phyloP scores from a whole-genome alignment of 2,329 filamentous ascomycete genomes.

The Botrytis hyacinthi region DNA sequence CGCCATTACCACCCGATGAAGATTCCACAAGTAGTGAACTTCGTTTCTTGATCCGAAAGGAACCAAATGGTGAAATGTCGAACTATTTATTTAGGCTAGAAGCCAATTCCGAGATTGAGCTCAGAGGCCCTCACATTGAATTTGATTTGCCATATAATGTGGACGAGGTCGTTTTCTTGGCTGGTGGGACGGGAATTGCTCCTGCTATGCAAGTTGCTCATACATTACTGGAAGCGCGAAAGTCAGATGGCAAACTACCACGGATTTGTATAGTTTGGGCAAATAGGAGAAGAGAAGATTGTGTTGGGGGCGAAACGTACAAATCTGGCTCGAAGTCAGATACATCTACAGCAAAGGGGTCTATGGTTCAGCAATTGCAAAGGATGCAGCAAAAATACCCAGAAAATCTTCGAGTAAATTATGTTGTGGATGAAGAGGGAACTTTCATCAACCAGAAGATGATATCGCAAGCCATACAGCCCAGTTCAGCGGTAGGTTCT shows the following conservation, averaged over 20 bases:
- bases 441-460: slow-evolving; percentile 58
- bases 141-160: slow-evolving; percentile 57
- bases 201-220: slow-evolving; percentile 80
- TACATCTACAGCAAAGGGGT: slow-evolving; percentile 22
- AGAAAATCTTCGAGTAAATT: slow-evolving; percentile 61
- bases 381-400: slow-evolving; percentile 58
- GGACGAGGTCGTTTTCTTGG: slow-evolving; percentile 71
- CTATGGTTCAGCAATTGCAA: slow-evolving; percentile 61
- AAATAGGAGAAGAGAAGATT: slow-evolving; percentile 65
- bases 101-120: slow-evolving; percentile 63
- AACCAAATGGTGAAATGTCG: slow-evolving; percentile 81
- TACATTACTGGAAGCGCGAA: slow-evolving; percentile 51
- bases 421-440: slow-evolving; percentile 80
- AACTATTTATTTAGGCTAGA: slow-evolving; percentile 69
- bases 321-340: background rate
- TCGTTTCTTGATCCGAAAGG: slow-evolving; percentile 74
- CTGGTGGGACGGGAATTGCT: slow-evolving; percentile 81
- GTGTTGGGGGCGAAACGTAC: slow-evolving; percentile 56
- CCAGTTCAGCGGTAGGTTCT: background rate
- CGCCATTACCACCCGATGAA: slow-evolving; percentile 66
- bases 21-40: slow-evolving; percentile 46
- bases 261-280: slow-evolving; percentile 80
- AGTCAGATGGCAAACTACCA: slow-evolving; percentile 38
- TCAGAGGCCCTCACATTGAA: slow-evolving; percentile 76
- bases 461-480: slow-evolving; percentile 43